Base-by-base conservation (phyloP, 306 rosid genomes). In the Fagus crenata region DNA sequence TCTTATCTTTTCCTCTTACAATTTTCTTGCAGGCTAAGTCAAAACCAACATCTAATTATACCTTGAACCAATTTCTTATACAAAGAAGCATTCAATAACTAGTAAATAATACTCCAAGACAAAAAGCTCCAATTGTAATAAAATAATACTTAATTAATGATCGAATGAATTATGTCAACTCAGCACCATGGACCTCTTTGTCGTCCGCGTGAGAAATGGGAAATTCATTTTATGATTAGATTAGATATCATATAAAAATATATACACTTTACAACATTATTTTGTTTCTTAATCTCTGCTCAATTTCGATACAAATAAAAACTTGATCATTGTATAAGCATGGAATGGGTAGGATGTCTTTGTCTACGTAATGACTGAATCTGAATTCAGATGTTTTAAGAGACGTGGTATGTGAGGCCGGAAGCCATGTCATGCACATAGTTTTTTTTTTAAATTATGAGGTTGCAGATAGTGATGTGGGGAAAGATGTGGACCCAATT, bases 131-230 rank as follows among this genome's bases (percentile, higher is more conserved):
- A 65, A 49, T 65, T 31, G 6, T 39, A 46, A 76, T 14, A 31
- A 11, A 15, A 36, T 28, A 28, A 37, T 6, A 18, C n/a, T 55
- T 58, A 46, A 39, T 53, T 28, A 73, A 4, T n/a, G 42, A 61
- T 64, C 28, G 69, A 72, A 37, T 49, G 59, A 58, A 61, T 40
- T 41, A 1, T 73, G 46, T 68, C 71, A 31, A n/a, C 69, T 58
- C 32, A 68, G 70, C 40, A 73, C 79, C 28, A 12, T 74, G 61
- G 28, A 9, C 79, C 78, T 74, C 71, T 74, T 80, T 74, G 79
- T 74, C 64, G 35, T 58, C 64, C 78, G 51, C 73, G 59, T 67
- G 54, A 28, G 32, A 51, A 71, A 39, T 33, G 46, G 32, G 35
- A 60, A 15, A 40, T 42, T 17, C 12, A 12, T 43, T n/a, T 36